These are phyloP conservation scores for Ophiostoma ips DNA, from an alignment of 2,329 filamentous ascomycete genomes.

Conservation along the genomic window DNA sequence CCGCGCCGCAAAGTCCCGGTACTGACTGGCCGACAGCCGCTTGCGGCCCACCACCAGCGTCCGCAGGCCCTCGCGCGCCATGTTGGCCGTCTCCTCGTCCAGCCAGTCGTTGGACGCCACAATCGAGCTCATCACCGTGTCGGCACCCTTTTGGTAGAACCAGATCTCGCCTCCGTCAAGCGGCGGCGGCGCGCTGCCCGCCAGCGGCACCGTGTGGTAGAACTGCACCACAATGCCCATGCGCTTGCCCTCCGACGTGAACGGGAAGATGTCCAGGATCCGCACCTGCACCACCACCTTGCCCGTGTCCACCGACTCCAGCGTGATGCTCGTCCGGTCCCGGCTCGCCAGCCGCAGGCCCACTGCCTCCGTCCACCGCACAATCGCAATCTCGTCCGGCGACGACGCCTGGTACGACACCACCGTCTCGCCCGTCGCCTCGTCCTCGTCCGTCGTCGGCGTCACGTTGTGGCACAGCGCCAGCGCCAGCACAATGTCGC, in stretches of 20 bases:
- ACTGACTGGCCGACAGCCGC: constrained; percentile 63
- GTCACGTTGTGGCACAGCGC: constrained; percentile 96
- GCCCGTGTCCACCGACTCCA: constrained; percentile 64
- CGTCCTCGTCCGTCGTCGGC: constrained; percentile 64
- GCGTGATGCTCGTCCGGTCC: constrained; percentile 71
- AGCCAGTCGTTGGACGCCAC: constrained; percentile 96
- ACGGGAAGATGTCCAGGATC: constrained; percentile 90
- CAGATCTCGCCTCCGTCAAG: constrained; percentile 62
- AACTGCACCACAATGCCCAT: constrained; percentile 97
- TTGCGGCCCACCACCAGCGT: constrained; percentile 94
- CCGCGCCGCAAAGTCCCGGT: constrained; percentile 60
- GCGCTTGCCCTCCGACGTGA: constrained; percentile 92
- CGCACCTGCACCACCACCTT: constrained; percentile 67
- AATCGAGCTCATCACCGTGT: constrained; percentile 95
- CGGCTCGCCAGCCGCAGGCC: constrained; percentile 73
- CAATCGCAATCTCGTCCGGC: constrained; percentile 95
- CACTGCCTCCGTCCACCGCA: constrained; percentile 86
- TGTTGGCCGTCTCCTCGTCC: constrained; percentile 97
- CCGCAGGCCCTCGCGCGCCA: constrained; percentile 90
- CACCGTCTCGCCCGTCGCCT: constrained; percentile 52
- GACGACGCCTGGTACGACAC: constrained; percentile 94
- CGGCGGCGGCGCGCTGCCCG: constrained; percentile 29
- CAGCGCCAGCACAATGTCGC: constrained; percentile 82
- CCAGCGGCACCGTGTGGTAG: constrained; percentile 17
- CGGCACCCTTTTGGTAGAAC: constrained; percentile 97